Base-by-base conservation (phyloP, 2,329 filamentous ascomycete genomes). In the Trichoderma arundinaceum region DNA sequence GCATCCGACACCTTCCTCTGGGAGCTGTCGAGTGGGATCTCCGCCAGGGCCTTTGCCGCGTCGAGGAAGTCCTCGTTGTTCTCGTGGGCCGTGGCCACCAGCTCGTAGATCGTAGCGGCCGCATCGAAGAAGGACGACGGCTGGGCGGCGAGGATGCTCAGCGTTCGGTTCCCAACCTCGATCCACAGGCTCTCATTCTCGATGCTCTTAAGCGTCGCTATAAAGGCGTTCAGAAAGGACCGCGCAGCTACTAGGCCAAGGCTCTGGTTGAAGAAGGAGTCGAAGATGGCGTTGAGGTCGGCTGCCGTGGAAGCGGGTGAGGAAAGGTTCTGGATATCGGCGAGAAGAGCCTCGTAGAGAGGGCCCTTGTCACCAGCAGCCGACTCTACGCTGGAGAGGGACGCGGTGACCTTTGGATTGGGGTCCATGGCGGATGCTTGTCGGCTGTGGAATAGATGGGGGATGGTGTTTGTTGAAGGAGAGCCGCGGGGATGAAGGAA, bases 11-110 rank as follows among this genome's bases (percentile, higher is more conserved):
- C 88, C 65, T 91, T 88, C 56, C 94, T 90, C 80, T 97, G 93
- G 2, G 93, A 94, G 65, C 87, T 90, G 75, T 99, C 94, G 53
- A 98, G 88, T 39, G 93, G 91, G 71, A 98, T 96, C 43, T 89
- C 90, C 73, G 92, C 87, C 7, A 99, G 85, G 9, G 86, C 83
- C 74, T 89, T 88, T 33, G 95, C 95, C 0, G 94, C 93, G 35
- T 86, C 86, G 22, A 85, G 80, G 77, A 90, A 96, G 76, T 97
- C 92, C 56, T 97, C 92, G 69, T 91, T 87, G 65, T 81, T 80
- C 78, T 98, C 93, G 80, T 95, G 90, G 12, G 92, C 92, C 66
- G 91, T 87, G 19, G 94, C 94, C 17, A 97, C 84, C 62, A 93
- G 86, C 74, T 94, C 88, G 69, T 93, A 91, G 62, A 97, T 83